A percentile compares a stretch with the other conserved stretches of the same genome.
Evolutionary conservation across 805 yeast genomes (phyloP).

Genomic region (Tetrapisispora phaffii): DNA sequence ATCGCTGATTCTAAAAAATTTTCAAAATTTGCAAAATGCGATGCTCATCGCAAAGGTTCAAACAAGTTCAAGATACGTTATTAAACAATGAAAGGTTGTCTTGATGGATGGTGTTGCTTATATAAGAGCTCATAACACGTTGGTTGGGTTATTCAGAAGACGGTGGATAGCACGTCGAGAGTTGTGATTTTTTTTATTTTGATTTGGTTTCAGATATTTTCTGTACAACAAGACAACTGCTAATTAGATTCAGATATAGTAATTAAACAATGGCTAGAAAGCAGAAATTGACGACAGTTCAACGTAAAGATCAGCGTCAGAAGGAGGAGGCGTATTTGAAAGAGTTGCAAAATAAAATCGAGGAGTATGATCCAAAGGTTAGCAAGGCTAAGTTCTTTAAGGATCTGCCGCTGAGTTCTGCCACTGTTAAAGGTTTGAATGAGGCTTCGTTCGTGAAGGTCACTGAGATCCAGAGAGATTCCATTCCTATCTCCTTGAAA

Average conservation of each 20-base stretch:
- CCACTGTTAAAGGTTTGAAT: conserved; percentile 61
- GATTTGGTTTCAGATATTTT: no score
- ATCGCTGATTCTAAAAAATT: no score
- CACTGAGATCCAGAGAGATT: conserved; percentile 77
- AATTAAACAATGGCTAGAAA: conserved; percentile 30
- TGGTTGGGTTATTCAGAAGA: no score
- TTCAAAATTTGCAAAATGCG: not conserved
- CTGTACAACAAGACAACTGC: no score
- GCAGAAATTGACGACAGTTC: conserved; percentile 24
- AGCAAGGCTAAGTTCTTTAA: conserved; percentile 43
- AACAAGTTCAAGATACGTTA: no score
- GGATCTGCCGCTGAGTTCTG: conserved; percentile 65
- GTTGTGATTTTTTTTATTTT: no score
- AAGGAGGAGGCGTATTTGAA: conserved; percentile 31
- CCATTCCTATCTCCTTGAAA: conserved; percentile 67
- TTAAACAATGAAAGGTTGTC: no score
- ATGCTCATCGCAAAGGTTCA: not conserved
- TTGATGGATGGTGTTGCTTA: no score
- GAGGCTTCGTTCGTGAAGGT: conserved; percentile 68
- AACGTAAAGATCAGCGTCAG: conserved; percentile 32
- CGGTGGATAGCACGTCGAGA: no score
- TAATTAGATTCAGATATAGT: no score
- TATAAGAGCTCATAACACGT: no score
- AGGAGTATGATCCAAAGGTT: conserved; percentile 41
- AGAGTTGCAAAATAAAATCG: conserved; percentile 40